Conservation (phyloP, 768 basidiomycete genomes). For the Lentinula boryana region DNA sequence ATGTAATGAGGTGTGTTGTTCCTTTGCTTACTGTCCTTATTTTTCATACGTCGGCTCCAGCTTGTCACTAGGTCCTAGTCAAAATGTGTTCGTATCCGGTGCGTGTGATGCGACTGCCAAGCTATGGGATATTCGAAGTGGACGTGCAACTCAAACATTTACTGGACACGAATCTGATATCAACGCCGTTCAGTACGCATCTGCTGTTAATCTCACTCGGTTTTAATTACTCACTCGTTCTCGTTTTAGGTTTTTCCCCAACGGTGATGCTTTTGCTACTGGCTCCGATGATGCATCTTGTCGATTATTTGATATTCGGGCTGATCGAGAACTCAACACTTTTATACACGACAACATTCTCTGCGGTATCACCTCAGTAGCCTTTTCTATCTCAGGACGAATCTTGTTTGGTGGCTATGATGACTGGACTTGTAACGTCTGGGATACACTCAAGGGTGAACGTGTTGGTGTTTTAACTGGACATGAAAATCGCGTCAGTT, state of each 20-base stretch:
- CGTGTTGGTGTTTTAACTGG: constrained; percentile 96
- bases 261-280: constrained; percentile 97
- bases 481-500: constrained; percentile 97
- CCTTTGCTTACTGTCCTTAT: background rate
- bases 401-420: constrained; percentile 98
- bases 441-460: constrained; percentile 98
- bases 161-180: constrained; percentile 99
- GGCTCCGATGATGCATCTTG: constrained; percentile 99
- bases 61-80: constrained; percentile 89
- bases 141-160: constrained; percentile 97
- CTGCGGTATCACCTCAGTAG: constrained; percentile 98
- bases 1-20: constrained; percentile 90
- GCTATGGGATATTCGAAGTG: constrained; percentile 97
- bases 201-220: constrained; percentile 5
- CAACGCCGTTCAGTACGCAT: constrained; percentile 92
- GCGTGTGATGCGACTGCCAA: constrained; percentile 99
- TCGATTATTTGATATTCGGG: constrained; percentile 95
- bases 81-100: constrained; percentile 95
- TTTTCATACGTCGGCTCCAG: constrained; percentile 33
- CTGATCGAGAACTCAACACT: constrained; percentile 93
- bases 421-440: constrained; percentile 99
- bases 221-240: constrained; percentile 12
- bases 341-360: constrained; percentile 99
- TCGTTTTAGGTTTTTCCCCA: constrained; percentile 87
- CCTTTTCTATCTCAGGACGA: constrained; percentile 96